Conservation (phyloP, 768 basidiomycete species). For the Hypsizygus marmoreus region DNA sequence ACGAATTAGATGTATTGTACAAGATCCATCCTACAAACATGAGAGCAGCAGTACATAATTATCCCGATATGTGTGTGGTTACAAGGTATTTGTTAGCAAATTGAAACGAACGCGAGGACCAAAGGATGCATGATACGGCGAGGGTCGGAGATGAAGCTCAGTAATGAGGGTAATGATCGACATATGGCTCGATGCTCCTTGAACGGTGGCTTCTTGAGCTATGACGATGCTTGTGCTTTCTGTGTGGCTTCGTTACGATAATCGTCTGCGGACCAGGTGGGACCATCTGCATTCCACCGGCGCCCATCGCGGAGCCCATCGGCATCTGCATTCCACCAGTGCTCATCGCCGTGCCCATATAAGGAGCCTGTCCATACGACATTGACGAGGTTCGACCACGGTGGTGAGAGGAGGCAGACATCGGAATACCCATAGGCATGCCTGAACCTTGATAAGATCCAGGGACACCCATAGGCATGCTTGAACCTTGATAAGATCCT, state of each 20-base stretch:
- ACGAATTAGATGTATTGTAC: no score
- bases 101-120: no score
- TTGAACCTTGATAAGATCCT: constrained; percentile 26
- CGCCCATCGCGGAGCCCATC: constrained; percentile 22
- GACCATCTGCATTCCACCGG: constrained; percentile 19
- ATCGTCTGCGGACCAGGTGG: constrained; percentile 32
- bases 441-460: constrained; percentile 26
- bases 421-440: constrained; percentile 26
- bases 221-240: constrained; percentile 34
- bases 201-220: constrained; percentile 29
- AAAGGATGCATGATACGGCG: no score
- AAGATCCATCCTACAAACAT: no score
- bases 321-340: constrained; percentile 18
- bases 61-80: no score
- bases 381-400: constrained; percentile 36
- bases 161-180: constrained; percentile 13
- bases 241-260: constrained; percentile 27
- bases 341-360: constrained; percentile 24
- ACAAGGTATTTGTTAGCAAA: no score
- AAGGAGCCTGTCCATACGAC: constrained; percentile 31
- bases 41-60: no score
- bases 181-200: constrained; percentile 26
- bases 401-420: constrained; percentile 20
- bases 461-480: constrained; percentile 25
- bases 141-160: no score